These are phyloP conservation scores for Dothiorella sarmentorum DNA, from an alignment of 2,329 filamentous ascomycete species.

Conservation along the genomic window DNA sequence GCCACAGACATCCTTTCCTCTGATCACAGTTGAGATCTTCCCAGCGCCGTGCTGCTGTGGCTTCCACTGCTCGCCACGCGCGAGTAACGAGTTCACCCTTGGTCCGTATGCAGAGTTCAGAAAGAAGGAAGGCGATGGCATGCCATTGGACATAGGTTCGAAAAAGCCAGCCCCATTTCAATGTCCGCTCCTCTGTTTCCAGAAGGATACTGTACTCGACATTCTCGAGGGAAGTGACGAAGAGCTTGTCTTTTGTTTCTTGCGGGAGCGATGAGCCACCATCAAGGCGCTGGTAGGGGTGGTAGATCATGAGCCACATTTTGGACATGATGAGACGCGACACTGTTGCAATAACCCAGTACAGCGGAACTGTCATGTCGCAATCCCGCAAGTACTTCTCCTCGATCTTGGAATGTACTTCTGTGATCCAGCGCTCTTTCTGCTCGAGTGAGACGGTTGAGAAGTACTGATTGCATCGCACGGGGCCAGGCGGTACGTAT, in stretches of 20 bases:
- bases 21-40: slow-evolving; percentile 26
- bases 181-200: slow-evolving; percentile 59
- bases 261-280: slow-evolving; percentile 55
- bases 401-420: slow-evolving; percentile 47
- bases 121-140: slow-evolving; percentile 59
- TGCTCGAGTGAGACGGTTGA: slow-evolving; percentile 44
- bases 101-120: slow-evolving; percentile 57
- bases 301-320: slow-evolving; percentile 73
- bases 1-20: slow-evolving; percentile 55
- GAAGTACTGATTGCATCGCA: slow-evolving; percentile 42
- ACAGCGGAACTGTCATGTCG: slow-evolving; percentile 57
- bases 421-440: slow-evolving; percentile 50
- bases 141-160: slow-evolving; percentile 65
- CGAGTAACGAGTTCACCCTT: slow-evolving; percentile 57
- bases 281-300: slow-evolving; percentile 64
- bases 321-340: slow-evolving; percentile 67
- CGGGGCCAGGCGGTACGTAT: slow-evolving; percentile 43
- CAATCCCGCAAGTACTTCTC: slow-evolving; percentile 49
- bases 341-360: slow-evolving; percentile 66
- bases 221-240: slow-evolving; percentile 69
- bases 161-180: slow-evolving; percentile 65
- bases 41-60: slow-evolving; percentile 43
- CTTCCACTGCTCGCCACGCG: slow-evolving; percentile 58
- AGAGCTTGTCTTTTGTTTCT: slow-evolving; percentile 65
- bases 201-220: slow-evolving; percentile 67